phyloP scores from a whole-genome alignment of 2,329 filamentous ascomycete species.

The Ascocoryne sarcoides region DNA sequence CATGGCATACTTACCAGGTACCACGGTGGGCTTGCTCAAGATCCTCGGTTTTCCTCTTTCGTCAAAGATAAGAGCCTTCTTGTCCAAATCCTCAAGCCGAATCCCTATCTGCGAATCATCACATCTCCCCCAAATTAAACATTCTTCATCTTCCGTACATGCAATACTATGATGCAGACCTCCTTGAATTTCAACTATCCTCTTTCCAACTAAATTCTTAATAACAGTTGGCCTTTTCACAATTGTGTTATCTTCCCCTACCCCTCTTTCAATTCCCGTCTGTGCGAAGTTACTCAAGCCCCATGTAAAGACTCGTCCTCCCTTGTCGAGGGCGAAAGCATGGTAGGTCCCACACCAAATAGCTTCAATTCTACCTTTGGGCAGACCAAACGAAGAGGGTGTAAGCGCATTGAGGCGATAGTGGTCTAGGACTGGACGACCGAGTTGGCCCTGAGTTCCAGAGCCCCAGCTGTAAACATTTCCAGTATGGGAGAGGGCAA shows the following conservation, averaged over 20 bases:
- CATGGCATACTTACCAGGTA: conserved; percentile 33
- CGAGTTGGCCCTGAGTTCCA: conserved; percentile 55
- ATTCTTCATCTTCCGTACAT: conserved; percentile 45
- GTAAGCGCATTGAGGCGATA: conserved; percentile 16
- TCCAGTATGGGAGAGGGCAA: conserved; percentile 48
- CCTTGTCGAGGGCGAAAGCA: conserved; percentile 62
- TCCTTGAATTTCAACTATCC: conserved; percentile 50
- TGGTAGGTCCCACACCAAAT: conserved; percentile 62
- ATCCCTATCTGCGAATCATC: conserved; percentile 49
- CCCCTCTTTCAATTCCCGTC: conserved; percentile 58
- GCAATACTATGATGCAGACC: conserved; percentile 68
- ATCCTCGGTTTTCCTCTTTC: conserved; percentile 57
- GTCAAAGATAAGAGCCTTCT: conserved; percentile 55
- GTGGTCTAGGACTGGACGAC: conserved; percentile 32
- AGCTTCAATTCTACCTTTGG: conserved; percentile 15
- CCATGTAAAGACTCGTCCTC: conserved; percentile 67
- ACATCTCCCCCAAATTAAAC: conserved; percentile 53
- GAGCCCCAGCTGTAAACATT: conserved; percentile 57
- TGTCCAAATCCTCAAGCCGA: conserved; percentile 43
- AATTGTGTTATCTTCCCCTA: conserved; percentile 48
- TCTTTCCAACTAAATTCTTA: no score
- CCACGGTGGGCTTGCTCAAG: conserved; percentile 52
- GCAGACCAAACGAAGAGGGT: conserved; percentile 22
- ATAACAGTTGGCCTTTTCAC: conserved; percentile 64
- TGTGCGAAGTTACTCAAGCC: conserved; percentile 80